These are phyloP conservation scores for Lodderomyces oxycetoniae DNA, from an alignment of 1,139 yeast genomes.

Conservation along the genomic window DNA sequence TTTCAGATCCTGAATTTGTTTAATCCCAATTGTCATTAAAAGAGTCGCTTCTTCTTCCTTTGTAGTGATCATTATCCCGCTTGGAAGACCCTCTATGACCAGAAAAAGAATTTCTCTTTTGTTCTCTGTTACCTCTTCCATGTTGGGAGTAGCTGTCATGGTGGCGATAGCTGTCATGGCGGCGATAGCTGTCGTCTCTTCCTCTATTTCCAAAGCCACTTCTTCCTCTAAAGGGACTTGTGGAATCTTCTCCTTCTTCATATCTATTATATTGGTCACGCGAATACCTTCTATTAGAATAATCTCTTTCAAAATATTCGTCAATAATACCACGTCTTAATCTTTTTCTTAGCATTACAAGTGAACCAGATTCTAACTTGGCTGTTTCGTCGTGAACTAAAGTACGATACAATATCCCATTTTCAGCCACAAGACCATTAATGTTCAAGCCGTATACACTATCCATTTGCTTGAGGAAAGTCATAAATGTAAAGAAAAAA, in stretches of 20 bases:
- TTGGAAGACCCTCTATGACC: too few species aligned
- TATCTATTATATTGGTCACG: neutral
- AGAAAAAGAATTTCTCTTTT: too few species aligned
- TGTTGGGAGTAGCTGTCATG: too few species aligned
- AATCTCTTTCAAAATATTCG: conserved; percentile 4
- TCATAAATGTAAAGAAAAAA: conserved; percentile 27
- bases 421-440: conserved; percentile 9
- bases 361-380: conserved; percentile 9
- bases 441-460: conserved; percentile 23
- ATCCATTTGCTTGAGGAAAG: conserved; percentile 29
- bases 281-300: too few species aligned
- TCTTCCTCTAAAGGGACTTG: conserved; percentile 1
- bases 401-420: conserved; percentile 12
- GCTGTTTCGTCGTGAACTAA: conserved; percentile 15
- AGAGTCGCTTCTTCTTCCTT: too few species aligned
- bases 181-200: neutral
- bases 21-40: too few species aligned
- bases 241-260: neutral
- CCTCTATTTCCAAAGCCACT: conserved; percentile 4
- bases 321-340: conserved; percentile 6
- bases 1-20: too few species aligned
- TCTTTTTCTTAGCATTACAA: neutral
- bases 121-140: too few species aligned
- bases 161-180: conserved; percentile 1
- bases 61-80: too few species aligned